phyloP scores from a whole-genome alignment of 2,329 filamentous ascomycete species.

The Xylaria sp. region DNA sequence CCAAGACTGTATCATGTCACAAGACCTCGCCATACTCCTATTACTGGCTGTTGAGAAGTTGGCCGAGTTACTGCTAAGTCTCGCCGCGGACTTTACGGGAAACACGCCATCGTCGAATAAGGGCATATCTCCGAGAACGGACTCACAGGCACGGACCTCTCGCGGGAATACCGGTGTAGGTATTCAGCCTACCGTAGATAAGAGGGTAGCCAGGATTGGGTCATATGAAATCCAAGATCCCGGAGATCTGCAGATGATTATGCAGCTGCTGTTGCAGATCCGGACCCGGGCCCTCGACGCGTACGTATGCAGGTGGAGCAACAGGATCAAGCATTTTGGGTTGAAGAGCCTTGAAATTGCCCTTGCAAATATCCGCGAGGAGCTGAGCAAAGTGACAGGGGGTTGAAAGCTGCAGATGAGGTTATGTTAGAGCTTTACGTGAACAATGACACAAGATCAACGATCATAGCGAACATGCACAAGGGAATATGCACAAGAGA shows the following conservation, averaged over 20 bases:
- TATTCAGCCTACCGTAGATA: too few relatives aligned
- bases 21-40: slow-evolving; percentile 11
- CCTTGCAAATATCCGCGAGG: too few relatives aligned
- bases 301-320: slow-evolving; percentile 2
- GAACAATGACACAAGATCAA: too few relatives aligned
- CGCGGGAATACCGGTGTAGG: too few relatives aligned
- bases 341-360: background rate
- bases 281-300: slow-evolving; percentile 13
- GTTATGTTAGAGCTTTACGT: too few relatives aligned
- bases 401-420: too few relatives aligned
- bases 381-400: too few relatives aligned
- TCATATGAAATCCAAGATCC: slow-evolving; percentile 22
- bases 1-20: slow-evolving; percentile 7
- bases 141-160: background rate
- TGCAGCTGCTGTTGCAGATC: slow-evolving; percentile 16
- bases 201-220: slow-evolving; percentile 21
- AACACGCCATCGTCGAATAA: too few relatives aligned
- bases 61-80: background rate
- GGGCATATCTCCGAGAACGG: background rate
- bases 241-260: slow-evolving; percentile 18
- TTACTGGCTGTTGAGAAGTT: slow-evolving; percentile 16
- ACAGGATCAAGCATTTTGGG: slow-evolving; percentile 16
- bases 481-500: too few relatives aligned
- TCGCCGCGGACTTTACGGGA: background rate
- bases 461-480: too few relatives aligned